Percentiles rank a stretch among this genome's conserved stretches.
These are phyloP conservation scores for Byssoonygena ceratinophila DNA, from an alignment of 2,329 filamentous ascomycete genomes.

Conservation along the genomic window DNA sequence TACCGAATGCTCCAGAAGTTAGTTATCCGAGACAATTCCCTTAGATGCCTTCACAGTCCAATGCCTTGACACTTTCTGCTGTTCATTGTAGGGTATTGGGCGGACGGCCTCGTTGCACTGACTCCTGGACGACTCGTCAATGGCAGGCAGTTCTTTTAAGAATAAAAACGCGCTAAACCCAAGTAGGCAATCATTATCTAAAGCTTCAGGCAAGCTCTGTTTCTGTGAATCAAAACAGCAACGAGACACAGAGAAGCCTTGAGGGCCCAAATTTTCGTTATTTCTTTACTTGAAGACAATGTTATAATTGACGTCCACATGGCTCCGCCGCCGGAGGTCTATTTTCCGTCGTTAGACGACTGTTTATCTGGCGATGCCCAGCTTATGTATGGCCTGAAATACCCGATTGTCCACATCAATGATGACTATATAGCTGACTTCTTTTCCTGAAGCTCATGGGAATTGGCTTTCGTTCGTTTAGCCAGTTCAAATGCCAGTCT, in stretches of 20 bases:
- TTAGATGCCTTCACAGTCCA: neutral
- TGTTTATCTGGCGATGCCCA: conserved; percentile 71
- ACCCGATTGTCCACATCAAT: neutral
- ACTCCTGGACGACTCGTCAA: neutral
- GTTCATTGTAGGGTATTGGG: neutral
- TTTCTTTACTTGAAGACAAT: conserved; percentile 20
- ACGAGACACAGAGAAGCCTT: neutral
- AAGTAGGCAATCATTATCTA: conserved; percentile 25
- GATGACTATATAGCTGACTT: conserved; percentile 23
- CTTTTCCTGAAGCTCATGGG: conserved; percentile 46
- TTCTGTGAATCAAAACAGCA: conserved; percentile 16
- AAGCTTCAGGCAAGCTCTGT: conserved; percentile 16
- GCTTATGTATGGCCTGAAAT: conserved; percentile 52
- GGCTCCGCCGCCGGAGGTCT: conserved; percentile 61
- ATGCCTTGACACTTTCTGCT: neutral
- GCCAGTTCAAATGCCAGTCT: conserved; percentile 33
- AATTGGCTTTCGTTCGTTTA: conserved; percentile 45
- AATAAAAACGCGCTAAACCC: conserved; percentile 23
- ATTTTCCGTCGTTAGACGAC: conserved; percentile 75
- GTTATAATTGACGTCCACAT: conserved; percentile 43
- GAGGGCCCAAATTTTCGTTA: neutral
- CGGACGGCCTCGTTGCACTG: too few species aligned
- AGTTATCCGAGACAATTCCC: neutral
- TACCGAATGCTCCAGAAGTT: neutral
- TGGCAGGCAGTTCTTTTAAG: neutral